Conservation (phyloP, 2,329 filamentous ascomycete species). For the Cadophora gregata region DNA sequence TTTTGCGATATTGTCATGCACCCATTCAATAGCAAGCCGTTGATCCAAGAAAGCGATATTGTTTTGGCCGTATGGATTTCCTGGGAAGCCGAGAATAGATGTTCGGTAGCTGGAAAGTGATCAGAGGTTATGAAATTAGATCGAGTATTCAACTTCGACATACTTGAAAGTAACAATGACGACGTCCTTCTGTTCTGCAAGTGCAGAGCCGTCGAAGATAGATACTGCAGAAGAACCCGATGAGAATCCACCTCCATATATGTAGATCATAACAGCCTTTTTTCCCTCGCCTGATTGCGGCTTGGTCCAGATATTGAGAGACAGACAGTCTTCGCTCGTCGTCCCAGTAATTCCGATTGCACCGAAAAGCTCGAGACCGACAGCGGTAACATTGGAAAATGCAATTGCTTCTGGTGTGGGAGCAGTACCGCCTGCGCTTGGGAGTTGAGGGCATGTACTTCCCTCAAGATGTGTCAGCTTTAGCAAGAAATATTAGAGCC, state of each 20-base stretch:
- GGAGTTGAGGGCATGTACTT: conserved; percentile 15
- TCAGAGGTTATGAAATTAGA: not conserved
- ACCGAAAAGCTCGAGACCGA: conserved; percentile 31
- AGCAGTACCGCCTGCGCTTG: conserved; percentile 17
- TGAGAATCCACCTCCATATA: conserved; percentile 50
- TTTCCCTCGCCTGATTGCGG: conserved; percentile 39
- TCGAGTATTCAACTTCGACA: conserved; percentile 27
- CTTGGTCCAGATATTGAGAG: conserved; percentile 47
- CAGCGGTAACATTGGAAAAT: conserved; percentile 32
- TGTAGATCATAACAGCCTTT: conserved; percentile 52
- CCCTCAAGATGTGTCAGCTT: conserved; percentile 8
- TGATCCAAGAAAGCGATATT: conserved; percentile 63
- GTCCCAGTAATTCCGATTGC: not conserved
- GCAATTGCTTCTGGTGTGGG: conserved; percentile 20
- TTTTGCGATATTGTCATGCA: conserved; percentile 45
- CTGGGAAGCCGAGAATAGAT: conserved; percentile 36
- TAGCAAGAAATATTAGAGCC: not conserved
- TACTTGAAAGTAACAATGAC: conserved; percentile 54
- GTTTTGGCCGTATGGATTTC: conserved; percentile 28
- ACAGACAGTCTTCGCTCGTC: conserved; percentile 46
- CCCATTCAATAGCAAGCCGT: conserved; percentile 56
- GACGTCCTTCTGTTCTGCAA: conserved; percentile 50
- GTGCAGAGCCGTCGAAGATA: conserved; percentile 49
- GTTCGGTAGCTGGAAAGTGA: conserved; percentile 29
- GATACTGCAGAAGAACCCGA: conserved; percentile 47